Percentiles rank a stretch among this genome's conserved stretches.
phyloP scores from a whole-genome alignment of 345 rosid genomes.

The Salix dunnii region DNA sequence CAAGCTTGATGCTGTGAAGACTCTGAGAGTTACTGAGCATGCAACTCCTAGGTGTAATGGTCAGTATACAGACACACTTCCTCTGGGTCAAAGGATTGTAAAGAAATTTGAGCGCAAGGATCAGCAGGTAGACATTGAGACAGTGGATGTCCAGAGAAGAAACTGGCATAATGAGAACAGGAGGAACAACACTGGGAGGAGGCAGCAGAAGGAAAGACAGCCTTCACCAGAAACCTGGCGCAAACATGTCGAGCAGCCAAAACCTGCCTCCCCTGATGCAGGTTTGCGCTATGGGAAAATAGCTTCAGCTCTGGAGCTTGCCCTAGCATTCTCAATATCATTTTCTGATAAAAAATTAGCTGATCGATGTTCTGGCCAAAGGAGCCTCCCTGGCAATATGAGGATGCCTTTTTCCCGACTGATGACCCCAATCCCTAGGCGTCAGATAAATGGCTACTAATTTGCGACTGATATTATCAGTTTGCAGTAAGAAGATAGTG shows the following conservation, averaged over 20 bases:
- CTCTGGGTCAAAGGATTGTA: conserved; percentile 43
- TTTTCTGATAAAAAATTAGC: conserved; percentile 46
- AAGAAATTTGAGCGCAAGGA: conserved; percentile 56
- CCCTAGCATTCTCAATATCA: conserved; percentile 67
- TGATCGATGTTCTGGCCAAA: conserved; percentile 30
- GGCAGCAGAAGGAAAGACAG: conserved; percentile 52
- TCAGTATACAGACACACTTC: conserved; percentile 39
- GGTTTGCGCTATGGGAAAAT: conserved; percentile 58
- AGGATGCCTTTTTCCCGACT: conserved; percentile 71
- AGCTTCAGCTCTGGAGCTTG: conserved; percentile 73
- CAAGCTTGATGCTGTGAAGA: conserved; percentile 34
- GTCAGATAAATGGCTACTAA: conserved; percentile 70
- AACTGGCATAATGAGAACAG: conserved; percentile 60
- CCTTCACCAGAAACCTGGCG: conserved; percentile 88
- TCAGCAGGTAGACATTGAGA: conserved; percentile 36
- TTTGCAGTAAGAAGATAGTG: background rate
- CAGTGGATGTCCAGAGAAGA: conserved; percentile 51
- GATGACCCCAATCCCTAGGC: conserved; percentile 44
- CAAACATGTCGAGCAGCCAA: conserved; percentile 51
- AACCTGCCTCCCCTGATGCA: conserved; percentile 50
- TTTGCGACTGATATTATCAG: background rate
- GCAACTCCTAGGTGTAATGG: conserved; percentile 24
- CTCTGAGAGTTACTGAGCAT: conserved; percentile 45
- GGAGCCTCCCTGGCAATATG: conserved; percentile 35
- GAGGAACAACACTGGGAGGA: conserved; percentile 44